A percentile compares a stretch with the other conserved stretches of the same genome.
These are phyloP conservation scores for Lizanozyma gosingica DNA, from an alignment of 1,139 yeast genomes.

Conservation along the genomic window DNA sequence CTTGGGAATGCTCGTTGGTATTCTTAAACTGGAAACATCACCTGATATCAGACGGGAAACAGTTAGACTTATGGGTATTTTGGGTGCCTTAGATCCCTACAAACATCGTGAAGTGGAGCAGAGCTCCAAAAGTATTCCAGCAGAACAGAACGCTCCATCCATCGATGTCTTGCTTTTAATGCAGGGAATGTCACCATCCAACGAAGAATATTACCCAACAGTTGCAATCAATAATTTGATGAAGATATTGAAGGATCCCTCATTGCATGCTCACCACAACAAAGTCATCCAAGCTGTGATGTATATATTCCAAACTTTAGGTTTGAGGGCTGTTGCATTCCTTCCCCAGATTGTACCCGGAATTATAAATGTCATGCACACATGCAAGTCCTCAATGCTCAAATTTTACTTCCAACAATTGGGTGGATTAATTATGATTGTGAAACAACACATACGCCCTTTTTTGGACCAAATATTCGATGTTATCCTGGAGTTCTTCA, in stretches of 20 bases:
- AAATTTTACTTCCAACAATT: slow-evolving; percentile 89
- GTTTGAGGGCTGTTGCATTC: slow-evolving; percentile 80
- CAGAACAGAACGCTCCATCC: slow-evolving; percentile 81
- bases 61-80: slow-evolving; percentile 77
- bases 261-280: slow-evolving; percentile 79
- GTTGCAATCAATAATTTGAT: slow-evolving; percentile 83
- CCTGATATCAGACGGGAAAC: slow-evolving; percentile 74
- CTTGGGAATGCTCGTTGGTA: slow-evolving; percentile 70
- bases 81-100: slow-evolving; percentile 96
- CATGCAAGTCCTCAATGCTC: slow-evolving; percentile 73
- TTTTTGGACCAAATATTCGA: slow-evolving; percentile 70
- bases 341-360: slow-evolving; percentile 86
- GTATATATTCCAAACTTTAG: slow-evolving; percentile 82
- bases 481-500: slow-evolving; percentile 68
- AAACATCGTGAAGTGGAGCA: slow-evolving; percentile 89
- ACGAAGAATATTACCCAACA: slow-evolving; percentile 91
- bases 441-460: slow-evolving; percentile 84
- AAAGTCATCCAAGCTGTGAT: slow-evolving; percentile 87
- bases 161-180: slow-evolving; percentile 82
- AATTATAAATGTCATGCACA: slow-evolving; percentile 72
- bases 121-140: slow-evolving; percentile 49
- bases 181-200: slow-evolving; percentile 91
- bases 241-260: slow-evolving; percentile 76
- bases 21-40: slow-evolving; percentile 73
- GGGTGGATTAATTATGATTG: slow-evolving; percentile 70